Conservation (phyloP, 192 early-diverging fungal species). For the Coemansia sp. region DNA sequence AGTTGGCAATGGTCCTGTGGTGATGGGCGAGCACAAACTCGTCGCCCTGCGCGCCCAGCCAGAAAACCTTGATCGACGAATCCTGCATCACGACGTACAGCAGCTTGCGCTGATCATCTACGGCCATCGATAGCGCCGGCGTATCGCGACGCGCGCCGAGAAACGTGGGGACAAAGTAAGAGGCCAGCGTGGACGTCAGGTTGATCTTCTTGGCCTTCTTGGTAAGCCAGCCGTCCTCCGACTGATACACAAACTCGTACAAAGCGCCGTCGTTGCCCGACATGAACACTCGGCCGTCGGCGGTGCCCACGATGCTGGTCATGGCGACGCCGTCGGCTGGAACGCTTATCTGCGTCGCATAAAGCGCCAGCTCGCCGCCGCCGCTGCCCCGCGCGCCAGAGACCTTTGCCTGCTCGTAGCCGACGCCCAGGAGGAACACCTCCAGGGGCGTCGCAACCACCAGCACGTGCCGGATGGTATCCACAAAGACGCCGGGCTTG, state of each 20-base stretch:
- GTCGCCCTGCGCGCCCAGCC: constrained; percentile 58
- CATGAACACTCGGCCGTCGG: constrained; percentile 86
- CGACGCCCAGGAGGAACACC: constrained; percentile 76
- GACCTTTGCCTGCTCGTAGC: constrained; percentile 41
- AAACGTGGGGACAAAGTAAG: constrained; percentile 73
- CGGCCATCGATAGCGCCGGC: constrained; percentile 61
- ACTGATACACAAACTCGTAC: constrained; percentile 86
- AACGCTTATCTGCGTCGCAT: constrained; percentile 74
- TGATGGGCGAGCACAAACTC: constrained; percentile 57
- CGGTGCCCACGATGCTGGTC: constrained; percentile 72
- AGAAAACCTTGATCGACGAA: constrained; percentile 68
- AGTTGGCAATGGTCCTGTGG: constrained; percentile 52
- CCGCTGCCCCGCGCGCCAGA: not conserved
- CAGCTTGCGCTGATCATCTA: constrained; percentile 64
- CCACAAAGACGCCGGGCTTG: constrained; percentile 73
- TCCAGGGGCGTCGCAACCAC: constrained; percentile 85
- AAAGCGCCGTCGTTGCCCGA: constrained; percentile 80
- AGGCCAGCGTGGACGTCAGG: constrained; percentile 60
- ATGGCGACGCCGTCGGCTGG: constrained; percentile 80
- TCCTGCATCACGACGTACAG: constrained; percentile 70
- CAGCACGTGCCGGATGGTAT: constrained; percentile 77
- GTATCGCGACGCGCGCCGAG: constrained; percentile 38
- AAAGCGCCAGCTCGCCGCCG: constrained; percentile 67
- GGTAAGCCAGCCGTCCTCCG: constrained; percentile 84
- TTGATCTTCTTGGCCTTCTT: constrained; percentile 73